A percentile compares a stretch with the other conserved stretches of the same genome.
phyloP scores from a whole-genome alignment of 2,329 filamentous ascomycete species.

The Pleomassaria siparia region DNA sequence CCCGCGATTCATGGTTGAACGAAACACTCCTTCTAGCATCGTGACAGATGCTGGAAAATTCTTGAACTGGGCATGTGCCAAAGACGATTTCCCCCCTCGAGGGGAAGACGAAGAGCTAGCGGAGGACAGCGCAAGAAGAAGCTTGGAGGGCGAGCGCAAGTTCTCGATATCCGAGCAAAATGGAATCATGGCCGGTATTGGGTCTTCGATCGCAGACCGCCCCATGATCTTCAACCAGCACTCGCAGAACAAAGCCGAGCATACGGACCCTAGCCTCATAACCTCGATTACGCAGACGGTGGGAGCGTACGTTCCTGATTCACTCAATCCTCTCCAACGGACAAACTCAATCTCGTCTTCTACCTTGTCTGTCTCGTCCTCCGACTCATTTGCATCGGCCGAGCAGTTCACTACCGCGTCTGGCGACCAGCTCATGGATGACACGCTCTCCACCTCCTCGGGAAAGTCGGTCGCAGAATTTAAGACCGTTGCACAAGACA shows the following conservation, averaged over 20 bases:
- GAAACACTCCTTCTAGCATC: slow-evolving; percentile 80
- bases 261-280: slow-evolving; percentile 13
- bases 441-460: slow-evolving; percentile 29
- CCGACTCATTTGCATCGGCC: slow-evolving; percentile 46
- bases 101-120: slow-evolving; percentile 34
- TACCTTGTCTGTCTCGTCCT: slow-evolving; percentile 22
- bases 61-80: slow-evolving; percentile 70
- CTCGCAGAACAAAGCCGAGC: slow-evolving; percentile 20
- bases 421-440: slow-evolving; percentile 25
- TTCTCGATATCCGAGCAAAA: slow-evolving; percentile 36
- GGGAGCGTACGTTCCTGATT: slow-evolving; percentile 18
- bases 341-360: slow-evolving; percentile 30
- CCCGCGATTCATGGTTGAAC: slow-evolving; percentile 87
- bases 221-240: slow-evolving; percentile 20
- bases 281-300: slow-evolving; percentile 8
- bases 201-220: slow-evolving; percentile 39
- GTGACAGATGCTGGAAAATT: slow-evolving; percentile 79
- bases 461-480: slow-evolving; percentile 22
- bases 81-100: slow-evolving; percentile 45
- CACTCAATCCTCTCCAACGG: slow-evolving; percentile 30
- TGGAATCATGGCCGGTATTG: slow-evolving; percentile 40
- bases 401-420: slow-evolving; percentile 44
- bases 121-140: slow-evolving; percentile 15
- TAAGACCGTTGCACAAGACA: neutral
- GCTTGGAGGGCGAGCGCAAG: slow-evolving; percentile 16